Percentiles rank a stretch among this genome's conserved stretches.
These are phyloP conservation scores for Scedosporium aurantiacum DNA, from an alignment of 2,329 filamentous ascomycete genomes.

Conservation along the genomic window DNA sequence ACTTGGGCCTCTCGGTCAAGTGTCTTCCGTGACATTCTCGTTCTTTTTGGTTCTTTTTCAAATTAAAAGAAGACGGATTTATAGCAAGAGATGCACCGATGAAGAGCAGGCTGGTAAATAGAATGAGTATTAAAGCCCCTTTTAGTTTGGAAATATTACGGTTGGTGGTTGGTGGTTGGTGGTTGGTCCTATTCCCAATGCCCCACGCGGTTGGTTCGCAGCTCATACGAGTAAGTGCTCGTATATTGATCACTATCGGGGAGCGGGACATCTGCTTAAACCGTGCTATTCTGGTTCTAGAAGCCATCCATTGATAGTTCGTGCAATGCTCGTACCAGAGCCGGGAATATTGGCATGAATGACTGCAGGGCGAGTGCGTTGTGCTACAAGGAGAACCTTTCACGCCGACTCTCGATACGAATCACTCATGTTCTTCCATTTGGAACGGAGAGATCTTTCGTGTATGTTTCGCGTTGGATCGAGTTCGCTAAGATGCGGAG, in stretches of 20 bases:
- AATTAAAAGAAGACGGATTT: not conserved
- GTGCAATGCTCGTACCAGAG: too few relatives aligned
- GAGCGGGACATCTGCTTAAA: too few relatives aligned
- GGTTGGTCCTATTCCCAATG: not conserved
- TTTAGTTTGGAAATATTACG: too few relatives aligned
- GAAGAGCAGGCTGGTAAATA: not conserved
- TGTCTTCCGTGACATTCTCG: not conserved
- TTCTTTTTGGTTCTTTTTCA: not conserved
- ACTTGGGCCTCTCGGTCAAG: not conserved
- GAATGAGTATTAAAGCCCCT: too few relatives aligned
- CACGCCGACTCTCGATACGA: not conserved
- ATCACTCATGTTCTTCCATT: not conserved
- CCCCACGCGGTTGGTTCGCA: too few relatives aligned
- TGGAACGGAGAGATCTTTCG: not conserved
- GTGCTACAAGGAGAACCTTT: too few relatives aligned
- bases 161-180: not conserved
- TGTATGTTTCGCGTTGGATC: not conserved
- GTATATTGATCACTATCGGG: not conserved
- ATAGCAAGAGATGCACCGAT: not conserved
- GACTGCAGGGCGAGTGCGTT: too few relatives aligned
- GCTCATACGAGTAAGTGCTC: too few relatives aligned
- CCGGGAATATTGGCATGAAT: too few relatives aligned
- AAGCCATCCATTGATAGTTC: too few relatives aligned
- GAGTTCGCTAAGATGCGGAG: not conserved
- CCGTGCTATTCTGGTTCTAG: too few relatives aligned